Evolutionary conservation across 805 yeast species (phyloP), one percentile per base, ranked within the genome.

Genomic region (Monosporozyma unispora): DNA sequence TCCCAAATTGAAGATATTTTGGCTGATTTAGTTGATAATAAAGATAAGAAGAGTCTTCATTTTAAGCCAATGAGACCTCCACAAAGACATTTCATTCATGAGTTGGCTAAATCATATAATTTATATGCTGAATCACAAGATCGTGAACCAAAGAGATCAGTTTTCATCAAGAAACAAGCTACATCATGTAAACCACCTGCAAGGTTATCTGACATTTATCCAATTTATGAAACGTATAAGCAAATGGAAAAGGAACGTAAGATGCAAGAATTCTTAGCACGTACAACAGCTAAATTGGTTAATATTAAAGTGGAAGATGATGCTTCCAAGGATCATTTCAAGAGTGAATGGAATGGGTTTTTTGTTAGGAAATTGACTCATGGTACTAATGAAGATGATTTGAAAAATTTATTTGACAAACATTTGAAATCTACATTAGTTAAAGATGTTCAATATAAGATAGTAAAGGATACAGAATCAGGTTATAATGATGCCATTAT

Each of bases 101-200:
- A 79, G 47, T 59, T 89, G 39, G 82, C 89, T 0, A 77, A 72
- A 23, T 66, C 79, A 0, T 87, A 71, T 61, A 70, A 74, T 11
- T 57, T 87, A 11, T 80, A 77, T 56, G 71, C 84, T 0, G 89
- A 85, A 57, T 78, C 90, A 1, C 93, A 86, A 53, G 96, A 87
- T 63, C 78, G 77, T 2, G 96, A 87, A 55, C 96, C 96, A 0
- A 72, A 78, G 47, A 66, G 96, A 52, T 78, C 84, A 10, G 91
- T 88, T 0, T 81, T 77, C 54, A 72, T 88, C n/a, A 67, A 70
- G 46, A 63, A 72, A 43, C 59, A 62, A 6, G 61, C 71, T 0
- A 57, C 53, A 9, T 56, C 60, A 10, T 56, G 58, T 33, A 57
- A 52, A 23, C 70, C 70, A 23, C 18, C 42, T 1, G 22, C 64